These are phyloP conservation scores for Candida odintsovae DNA, from an alignment of 805 yeast species.

Conservation along the genomic window DNA sequence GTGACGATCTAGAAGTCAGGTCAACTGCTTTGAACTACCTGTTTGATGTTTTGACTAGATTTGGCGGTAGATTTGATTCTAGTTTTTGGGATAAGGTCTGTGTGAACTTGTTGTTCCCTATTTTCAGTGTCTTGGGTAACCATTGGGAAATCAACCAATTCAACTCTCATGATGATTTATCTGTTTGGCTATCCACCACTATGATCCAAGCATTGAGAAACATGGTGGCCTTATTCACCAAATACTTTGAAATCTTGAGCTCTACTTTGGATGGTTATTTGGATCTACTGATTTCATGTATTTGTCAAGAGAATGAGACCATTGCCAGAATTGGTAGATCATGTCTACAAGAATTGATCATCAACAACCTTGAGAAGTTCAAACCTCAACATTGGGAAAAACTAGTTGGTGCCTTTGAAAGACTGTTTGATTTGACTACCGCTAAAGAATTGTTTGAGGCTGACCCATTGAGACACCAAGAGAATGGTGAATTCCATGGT, in stretches of 20 bases:
- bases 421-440: slow-evolving; percentile 74
- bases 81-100: slow-evolving; percentile 83
- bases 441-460: slow-evolving; percentile 75
- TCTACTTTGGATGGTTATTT: slow-evolving; percentile 74
- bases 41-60: slow-evolving; percentile 74
- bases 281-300: slow-evolving; percentile 74
- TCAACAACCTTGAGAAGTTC: slow-evolving; percentile 69
- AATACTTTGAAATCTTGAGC: slow-evolving; percentile 73
- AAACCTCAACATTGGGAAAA: slow-evolving; percentile 65
- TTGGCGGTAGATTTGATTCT: slow-evolving; percentile 70
- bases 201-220: slow-evolving; percentile 91
- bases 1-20: slow-evolving; percentile 91
- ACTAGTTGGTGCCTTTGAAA: slow-evolving; percentile 58
- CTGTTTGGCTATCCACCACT: slow-evolving; percentile 96
- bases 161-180: slow-evolving; percentile 72
- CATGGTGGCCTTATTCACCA: slow-evolving; percentile 76
- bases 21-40: slow-evolving; percentile 78
- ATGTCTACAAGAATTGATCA: slow-evolving; percentile 73
- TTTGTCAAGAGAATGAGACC: slow-evolving; percentile 95
- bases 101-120: slow-evolving; percentile 77
- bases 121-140: slow-evolving; percentile 71
- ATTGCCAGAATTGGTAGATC: slow-evolving; percentile 92
- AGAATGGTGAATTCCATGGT: slow-evolving; percentile 4
- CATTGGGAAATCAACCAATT: slow-evolving; percentile 69
- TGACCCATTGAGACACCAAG: slow-evolving; percentile 34